phyloP scores from a whole-genome alignment of 176 grass and related monocot species.

The Triticum urartu region DNA sequence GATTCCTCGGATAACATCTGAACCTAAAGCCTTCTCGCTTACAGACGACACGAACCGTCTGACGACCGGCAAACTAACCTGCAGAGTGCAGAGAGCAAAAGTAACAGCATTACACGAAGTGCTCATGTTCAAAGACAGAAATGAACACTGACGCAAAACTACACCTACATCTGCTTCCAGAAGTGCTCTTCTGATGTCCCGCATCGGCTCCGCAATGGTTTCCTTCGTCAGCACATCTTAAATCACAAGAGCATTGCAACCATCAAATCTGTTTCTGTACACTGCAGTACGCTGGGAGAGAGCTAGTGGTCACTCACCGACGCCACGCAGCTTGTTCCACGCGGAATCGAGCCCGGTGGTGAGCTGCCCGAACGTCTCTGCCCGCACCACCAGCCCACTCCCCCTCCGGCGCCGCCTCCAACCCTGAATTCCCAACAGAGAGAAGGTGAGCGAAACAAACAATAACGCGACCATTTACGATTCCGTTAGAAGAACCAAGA shows the following conservation, averaged over 20 bases:
- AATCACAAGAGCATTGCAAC: conserved; percentile 17
- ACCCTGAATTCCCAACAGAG: not conserved
- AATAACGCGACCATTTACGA: not conserved
- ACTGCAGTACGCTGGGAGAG: not conserved
- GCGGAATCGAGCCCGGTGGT: conserved; percentile 89
- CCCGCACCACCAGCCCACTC: conserved; percentile 53
- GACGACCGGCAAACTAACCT: conserved; percentile 92
- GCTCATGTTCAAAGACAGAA: not conserved
- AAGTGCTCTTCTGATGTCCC: conserved; percentile 91
- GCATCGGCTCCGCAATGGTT: conserved; percentile 79
- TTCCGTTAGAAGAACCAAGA: not conserved
- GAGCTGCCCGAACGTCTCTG: conserved; percentile 97
- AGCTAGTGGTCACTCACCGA: conserved; percentile 45
- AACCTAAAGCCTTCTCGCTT: conserved; percentile 67
- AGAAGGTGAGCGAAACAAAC: not conserved
- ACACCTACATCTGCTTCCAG: conserved; percentile 82
- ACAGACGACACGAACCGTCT: conserved; percentile 81
- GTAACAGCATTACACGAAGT: not conserved
- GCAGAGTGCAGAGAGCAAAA: conserved; percentile 47
- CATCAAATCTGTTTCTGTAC: not conserved
- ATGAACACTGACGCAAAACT: not conserved
- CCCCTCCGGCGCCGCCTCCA: conserved; percentile 29
- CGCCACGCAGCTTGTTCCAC: conserved; percentile 93
- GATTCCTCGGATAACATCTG: conserved; percentile 71
- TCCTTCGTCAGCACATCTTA: conserved; percentile 84